Conservation (phyloP, 805 yeast species). For the Wickerhamomyces canadensis region DNA sequence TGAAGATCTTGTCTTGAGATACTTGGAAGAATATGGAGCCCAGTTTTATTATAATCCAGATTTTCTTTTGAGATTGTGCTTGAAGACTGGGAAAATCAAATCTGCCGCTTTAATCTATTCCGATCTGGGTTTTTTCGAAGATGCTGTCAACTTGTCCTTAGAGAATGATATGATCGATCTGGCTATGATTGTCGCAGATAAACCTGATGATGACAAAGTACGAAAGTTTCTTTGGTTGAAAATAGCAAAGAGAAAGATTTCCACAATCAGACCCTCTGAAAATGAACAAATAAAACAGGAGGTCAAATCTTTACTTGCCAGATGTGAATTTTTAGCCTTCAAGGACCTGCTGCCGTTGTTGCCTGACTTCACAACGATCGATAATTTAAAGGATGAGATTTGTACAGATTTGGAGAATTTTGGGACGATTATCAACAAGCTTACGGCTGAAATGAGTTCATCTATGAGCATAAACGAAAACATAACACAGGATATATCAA, state of each 20-base stretch:
- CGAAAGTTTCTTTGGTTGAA: conserved; percentile 72
- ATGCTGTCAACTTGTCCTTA: conserved; percentile 74
- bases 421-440: conserved; percentile 56
- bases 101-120: conserved; percentile 75
- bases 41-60: conserved; percentile 57
- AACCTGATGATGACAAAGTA: conserved; percentile 42
- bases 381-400: conserved; percentile 77
- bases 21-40: conserved; percentile 38
- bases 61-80: conserved; percentile 69
- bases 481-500: conserved; percentile 53
- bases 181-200: conserved; percentile 54
- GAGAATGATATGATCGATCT: conserved; percentile 50
- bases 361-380: conserved; percentile 79
- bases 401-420: conserved; percentile 73
- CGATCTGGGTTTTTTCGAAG: conserved; percentile 62
- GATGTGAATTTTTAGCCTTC: conserved; percentile 51
- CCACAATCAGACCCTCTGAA: conserved; percentile 17
- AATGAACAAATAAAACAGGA: conserved; percentile 25
- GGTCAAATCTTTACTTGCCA: conserved; percentile 33
- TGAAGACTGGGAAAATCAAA: conserved; percentile 48
- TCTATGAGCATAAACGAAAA: conserved; percentile 57
- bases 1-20: conserved; percentile 44
- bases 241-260: conserved; percentile 36
- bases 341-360: conserved; percentile 81
- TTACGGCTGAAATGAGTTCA: conserved; percentile 71